These are phyloP conservation scores for Penicillium longicatenatum DNA, from an alignment of 495 filamentous ascomycete species.

Conservation along the genomic window DNA sequence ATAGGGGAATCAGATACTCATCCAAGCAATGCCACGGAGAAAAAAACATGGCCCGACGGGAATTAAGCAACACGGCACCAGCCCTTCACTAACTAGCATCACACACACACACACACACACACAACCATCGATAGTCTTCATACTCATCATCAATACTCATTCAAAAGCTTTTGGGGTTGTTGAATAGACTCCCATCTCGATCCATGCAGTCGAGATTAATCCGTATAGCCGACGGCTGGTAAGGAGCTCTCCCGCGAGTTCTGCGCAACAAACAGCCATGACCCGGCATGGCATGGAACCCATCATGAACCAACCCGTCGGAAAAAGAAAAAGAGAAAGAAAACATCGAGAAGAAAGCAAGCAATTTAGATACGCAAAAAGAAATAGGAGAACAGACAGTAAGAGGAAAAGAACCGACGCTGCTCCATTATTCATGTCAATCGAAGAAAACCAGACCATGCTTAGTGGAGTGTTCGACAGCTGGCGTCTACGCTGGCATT, in stretches of 20 bases:
- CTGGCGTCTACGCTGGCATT: conserved; percentile 26
- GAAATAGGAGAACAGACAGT: conserved; percentile 4
- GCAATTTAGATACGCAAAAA: conserved; percentile 31
- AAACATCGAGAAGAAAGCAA: conserved; percentile 13
- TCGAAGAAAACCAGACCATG: conserved; percentile 22
- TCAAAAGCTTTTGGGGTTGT: conserved; percentile 13
- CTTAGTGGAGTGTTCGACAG: conserved; percentile 16
- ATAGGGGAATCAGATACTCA: conserved; percentile 17
- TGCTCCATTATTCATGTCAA: conserved; percentile 29
- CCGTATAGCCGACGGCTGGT: background rate
- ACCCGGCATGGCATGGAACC: conserved; percentile 20
- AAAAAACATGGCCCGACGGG: conserved; percentile 2
- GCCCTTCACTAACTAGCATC: background rate
- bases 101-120: too few species aligned
- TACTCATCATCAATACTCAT: conserved; percentile 7
- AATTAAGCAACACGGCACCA: background rate
- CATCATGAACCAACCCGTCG: conserved; percentile 20
- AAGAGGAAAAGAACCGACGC: conserved; percentile 13
- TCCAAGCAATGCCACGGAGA: conserved; percentile 16
- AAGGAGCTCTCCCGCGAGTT: conserved; percentile 1
- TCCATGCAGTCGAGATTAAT: conserved; percentile 11
- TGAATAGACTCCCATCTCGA: conserved; percentile 14
- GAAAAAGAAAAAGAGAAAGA: conserved; percentile 13
- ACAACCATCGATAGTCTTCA: conserved; percentile 7
- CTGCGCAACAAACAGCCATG: conserved; percentile 14